Base-by-base conservation (phyloP, 2,329 filamentous ascomycete species). In the Fusarium gaditjirri region DNA sequence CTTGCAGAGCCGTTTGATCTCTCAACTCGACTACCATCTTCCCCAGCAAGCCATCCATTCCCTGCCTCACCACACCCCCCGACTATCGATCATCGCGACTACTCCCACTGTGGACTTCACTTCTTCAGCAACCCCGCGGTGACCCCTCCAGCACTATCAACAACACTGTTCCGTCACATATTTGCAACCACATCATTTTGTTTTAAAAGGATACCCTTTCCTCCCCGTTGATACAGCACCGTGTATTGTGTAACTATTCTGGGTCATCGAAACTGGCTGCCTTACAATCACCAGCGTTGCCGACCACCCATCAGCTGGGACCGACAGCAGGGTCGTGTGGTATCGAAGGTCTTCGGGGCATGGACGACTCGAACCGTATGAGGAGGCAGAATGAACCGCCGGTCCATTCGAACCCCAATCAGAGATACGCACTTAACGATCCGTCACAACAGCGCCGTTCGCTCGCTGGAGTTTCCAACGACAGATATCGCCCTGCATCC, bases 341-440 rank as follows among this genome's bases (percentile, higher is more conserved):
- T 78, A 83, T 86, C 82, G 82, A 84, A 81, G 83, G 84, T 79
- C 81, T 85, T 85, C 81, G 83, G 83, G 90, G 89, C 80, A 96
- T 96, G 93, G 93, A 95, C 86, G 90, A 92, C 84, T 89, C 91
- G 85, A 89, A 89, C 83, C 90, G 88, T 80, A 87, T 90, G 79
- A 88, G 90, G 86, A 92, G 92, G 88, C 92, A 92, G 85, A 89
- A 92, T 88, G 92, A 93, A 83, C 86, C 88, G 83, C 87, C 89
- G 80, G 85, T 88, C 82, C 91, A 92, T 83, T 86, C 89, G 78
- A 82, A 84, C 78, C 86, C 86, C 82, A 86, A 85, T 80, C 80
- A 85, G 56, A 85, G 87, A 82, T 90, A 87, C 74, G 79, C 85
- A 67, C 77, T 85, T 73, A 84, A 87, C 74, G 83, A 88, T 69